Evolutionary conservation across 1,284 basidiomycete species (phyloP).

Genomic region (Neotropicomus parvogracilis): DNA sequence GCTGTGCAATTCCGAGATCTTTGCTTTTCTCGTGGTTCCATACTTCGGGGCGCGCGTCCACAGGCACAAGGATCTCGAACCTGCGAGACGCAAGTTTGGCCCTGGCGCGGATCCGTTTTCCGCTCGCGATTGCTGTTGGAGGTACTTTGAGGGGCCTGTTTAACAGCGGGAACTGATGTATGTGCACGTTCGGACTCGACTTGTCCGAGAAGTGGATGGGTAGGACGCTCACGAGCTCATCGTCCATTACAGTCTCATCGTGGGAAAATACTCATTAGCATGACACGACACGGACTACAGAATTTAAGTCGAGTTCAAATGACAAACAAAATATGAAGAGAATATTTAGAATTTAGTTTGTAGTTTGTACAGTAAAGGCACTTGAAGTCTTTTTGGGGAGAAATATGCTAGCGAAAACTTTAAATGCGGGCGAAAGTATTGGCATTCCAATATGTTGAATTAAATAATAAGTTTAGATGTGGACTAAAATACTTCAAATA

Average conservation of each 20-base stretch:
- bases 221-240: conserved; percentile 60
- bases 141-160: conserved; percentile 69
- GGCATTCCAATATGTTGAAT: too few species aligned
- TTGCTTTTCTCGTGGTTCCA: conserved; percentile 69
- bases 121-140: conserved; percentile 64
- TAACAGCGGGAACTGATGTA: conserved; percentile 77
- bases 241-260: conserved; percentile 31
- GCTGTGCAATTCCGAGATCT: conserved; percentile 58
- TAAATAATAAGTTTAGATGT: too few species aligned
- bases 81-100: conserved; percentile 59
- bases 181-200: conserved; percentile 58
- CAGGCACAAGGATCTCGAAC: conserved; percentile 73
- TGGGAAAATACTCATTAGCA: conserved; percentile 14
- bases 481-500: background rate
- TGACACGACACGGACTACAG: too few species aligned
- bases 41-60: conserved; percentile 70
- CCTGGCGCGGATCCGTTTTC: conserved; percentile 71
- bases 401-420: too few species aligned
- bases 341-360: too few species aligned
- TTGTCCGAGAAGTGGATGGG: conserved; percentile 68
- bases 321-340: too few species aligned
- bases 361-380: too few species aligned
- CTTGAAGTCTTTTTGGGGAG: too few species aligned
- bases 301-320: too few species aligned
- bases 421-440: too few species aligned